Percentiles rank a stretch among this genome's conserved stretches.
phyloP scores from a whole-genome alignment of 2,329 filamentous ascomycete species.

The Leptographium radiaticola region DNA sequence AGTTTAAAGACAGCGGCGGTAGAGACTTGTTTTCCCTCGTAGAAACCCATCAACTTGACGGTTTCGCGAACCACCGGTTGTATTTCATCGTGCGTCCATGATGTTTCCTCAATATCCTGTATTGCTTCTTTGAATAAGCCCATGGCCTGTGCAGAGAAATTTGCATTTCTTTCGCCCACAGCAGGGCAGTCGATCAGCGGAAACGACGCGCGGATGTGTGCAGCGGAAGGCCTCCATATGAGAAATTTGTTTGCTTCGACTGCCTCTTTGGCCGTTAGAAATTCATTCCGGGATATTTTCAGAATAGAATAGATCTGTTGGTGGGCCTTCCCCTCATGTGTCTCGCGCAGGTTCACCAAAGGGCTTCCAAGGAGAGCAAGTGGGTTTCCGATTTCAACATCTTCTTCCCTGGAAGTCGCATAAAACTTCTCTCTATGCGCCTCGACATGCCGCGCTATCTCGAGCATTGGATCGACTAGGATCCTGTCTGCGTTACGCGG shows the following conservation, averaged over 20 bases:
- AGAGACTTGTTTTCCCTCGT: background rate
- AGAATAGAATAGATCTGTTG: conserved; percentile 8
- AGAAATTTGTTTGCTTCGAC: conserved; percentile 14
- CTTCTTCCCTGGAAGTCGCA: background rate
- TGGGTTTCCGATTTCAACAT: background rate
- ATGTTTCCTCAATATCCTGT: background rate
- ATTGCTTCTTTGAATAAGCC: conserved; percentile 5
- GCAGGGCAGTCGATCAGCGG: background rate
- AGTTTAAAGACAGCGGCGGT: conserved; percentile 13
- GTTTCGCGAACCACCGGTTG: background rate
- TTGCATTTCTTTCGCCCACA: background rate
- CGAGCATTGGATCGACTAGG: conserved; percentile 13
- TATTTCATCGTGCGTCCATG: conserved; percentile 9
- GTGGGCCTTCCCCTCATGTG: background rate
- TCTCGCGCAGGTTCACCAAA: background rate
- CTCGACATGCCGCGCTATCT: conserved; percentile 9
- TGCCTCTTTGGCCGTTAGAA: conserved; percentile 1
- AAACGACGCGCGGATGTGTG: conserved; percentile 3
- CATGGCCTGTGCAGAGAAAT: background rate
- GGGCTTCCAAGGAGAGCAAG: conserved; percentile 1
- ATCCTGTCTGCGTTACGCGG: conserved; percentile 7
- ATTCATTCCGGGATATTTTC: conserved; percentile 8
- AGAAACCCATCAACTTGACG: conserved; percentile 1
- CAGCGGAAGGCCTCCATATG: conserved; percentile 14
- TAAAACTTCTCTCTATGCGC: background rate